Base-by-base conservation (phyloP, 1,284 basidiomycete genomes). In the Ustilago shanxiensis region DNA sequence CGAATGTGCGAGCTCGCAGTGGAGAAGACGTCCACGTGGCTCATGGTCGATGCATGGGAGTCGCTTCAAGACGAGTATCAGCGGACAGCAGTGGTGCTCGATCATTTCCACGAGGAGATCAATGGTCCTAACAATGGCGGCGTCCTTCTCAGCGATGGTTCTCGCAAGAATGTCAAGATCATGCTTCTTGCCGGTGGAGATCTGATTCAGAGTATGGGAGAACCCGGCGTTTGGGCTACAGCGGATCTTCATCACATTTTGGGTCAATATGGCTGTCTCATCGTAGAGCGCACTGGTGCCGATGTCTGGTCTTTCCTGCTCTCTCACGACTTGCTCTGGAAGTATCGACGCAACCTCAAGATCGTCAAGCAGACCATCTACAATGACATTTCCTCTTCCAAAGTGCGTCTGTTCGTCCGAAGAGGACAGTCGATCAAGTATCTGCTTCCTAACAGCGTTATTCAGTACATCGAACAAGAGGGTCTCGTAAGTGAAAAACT, bases 151-250 rank as follows among this genome's bases (percentile, higher is more conserved):
- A 66, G 68, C 28, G 82, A 84, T 50, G 84, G 84, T 13, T 61
- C 70, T 16, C 66, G 82, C 20, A 67, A 72, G 41, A 79, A 66
- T 24, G 79, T 88, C 74, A 88, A 89, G 81, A 90, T 98, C 79
- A 95, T 99, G 93, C 91, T 99, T 29, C 90, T 99, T 60, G 97
- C 97, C 2, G 97, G 96, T 39, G 95, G 94, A 26, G 96, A 99
- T 87, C 89, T 99, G 80, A 99, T 99, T 86, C 92, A 95, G 85
- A 97, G 95, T 58, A 98, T 99, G 92, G 94, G 93, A 79, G 95
- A 98, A 87, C 95, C 95, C n/a, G 97, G 97, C 16, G 95, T 99
- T 24, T 99, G 97, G 97, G 92, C 92, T 60, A 92, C 95, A 81
- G 90, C 91, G 67, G 97, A 99, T 90, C 93, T 99, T 58, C 95